These are phyloP conservation scores for Cryptococcus sp. DNA, from an alignment of 1,284 basidiomycete genomes.

Conservation along the genomic window DNA sequence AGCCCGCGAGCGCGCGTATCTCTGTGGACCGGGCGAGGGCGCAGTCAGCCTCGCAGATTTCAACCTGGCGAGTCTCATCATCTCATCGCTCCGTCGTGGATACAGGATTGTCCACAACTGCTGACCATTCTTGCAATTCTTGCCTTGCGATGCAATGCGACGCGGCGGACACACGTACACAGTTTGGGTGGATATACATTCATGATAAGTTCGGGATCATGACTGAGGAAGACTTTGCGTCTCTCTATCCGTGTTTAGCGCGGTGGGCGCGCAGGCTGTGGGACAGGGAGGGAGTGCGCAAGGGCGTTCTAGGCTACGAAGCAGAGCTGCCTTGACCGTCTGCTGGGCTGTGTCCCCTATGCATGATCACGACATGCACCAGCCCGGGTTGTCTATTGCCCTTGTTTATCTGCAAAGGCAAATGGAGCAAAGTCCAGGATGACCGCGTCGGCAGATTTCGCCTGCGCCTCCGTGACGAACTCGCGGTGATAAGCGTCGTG, in stretches of 20 bases:
- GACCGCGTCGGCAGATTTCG: no score
- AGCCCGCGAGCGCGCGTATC: not conserved
- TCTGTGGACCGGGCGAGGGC: not conserved
- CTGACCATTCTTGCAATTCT: not conserved
- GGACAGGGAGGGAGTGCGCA: not conserved
- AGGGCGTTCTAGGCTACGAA: not conserved
- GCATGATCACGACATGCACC: no score
- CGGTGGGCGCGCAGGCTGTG: not conserved
- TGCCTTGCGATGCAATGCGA: not conserved
- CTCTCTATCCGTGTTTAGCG: not conserved
- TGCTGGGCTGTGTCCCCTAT: no score
- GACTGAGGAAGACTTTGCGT: not conserved
- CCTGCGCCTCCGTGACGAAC: no score
- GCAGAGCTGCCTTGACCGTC: no score
- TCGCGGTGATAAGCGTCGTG: no score
- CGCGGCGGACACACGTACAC: not conserved
- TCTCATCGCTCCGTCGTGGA: no score
- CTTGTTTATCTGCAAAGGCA: no score
- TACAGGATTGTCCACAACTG: not conserved
- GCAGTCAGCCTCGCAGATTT: not conserved
- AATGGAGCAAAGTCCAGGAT: no score
- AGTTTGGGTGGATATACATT: not conserved
- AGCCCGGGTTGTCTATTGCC: no score
- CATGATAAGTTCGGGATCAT: constrained; percentile 1
- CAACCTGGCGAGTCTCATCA: not conserved